A percentile compares a stretch with the other conserved stretches of the same genome.
phyloP scores from a whole-genome alignment of 1,284 basidiomycete genomes.

The Naganishia cerealis region DNA sequence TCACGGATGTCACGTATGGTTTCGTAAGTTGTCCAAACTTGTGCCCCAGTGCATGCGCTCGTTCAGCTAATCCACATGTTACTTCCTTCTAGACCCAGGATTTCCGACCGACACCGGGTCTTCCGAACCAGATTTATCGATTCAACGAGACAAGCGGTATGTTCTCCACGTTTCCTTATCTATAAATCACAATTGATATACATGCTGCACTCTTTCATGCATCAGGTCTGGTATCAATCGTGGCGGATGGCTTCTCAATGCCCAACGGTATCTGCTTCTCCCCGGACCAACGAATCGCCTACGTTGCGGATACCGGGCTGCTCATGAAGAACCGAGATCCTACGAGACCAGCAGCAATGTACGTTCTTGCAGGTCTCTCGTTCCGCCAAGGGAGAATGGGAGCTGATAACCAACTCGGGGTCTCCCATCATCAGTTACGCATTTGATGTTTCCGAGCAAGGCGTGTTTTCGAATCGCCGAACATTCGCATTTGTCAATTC shows the following conservation, averaged over 20 bases:
- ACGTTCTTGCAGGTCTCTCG: conserved; percentile 39
- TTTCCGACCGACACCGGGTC: conserved; percentile 65
- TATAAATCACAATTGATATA: neutral
- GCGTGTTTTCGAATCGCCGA: conserved; percentile 64
- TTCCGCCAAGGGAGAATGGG: neutral
- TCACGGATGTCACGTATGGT: conserved; percentile 64
- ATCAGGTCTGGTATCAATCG: conserved; percentile 66
- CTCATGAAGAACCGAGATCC: conserved; percentile 50
- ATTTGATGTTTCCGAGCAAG: conserved; percentile 65
- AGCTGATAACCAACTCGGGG: neutral
- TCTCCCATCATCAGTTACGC: conserved; percentile 60
- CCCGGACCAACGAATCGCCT: conserved; percentile 65
- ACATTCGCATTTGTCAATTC: conserved; percentile 64
- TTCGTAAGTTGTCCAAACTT: conserved; percentile 55
- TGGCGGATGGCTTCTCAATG: conserved; percentile 65
- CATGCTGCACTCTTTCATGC: conserved; percentile 29
- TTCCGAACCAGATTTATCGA: conserved; percentile 72
- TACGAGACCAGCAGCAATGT: conserved; percentile 69
- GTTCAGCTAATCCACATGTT: neutral
- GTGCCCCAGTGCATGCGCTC: neutral
- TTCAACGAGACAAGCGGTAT: conserved; percentile 59
- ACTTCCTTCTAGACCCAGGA: conserved; percentile 50
- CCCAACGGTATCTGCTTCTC: conserved; percentile 65
- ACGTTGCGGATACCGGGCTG: conserved; percentile 61
- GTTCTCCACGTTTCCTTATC: neutral